phyloP scores from a whole-genome alignment of 192 early-diverging fungal species.

The Entomortierella chlamydospora region DNA sequence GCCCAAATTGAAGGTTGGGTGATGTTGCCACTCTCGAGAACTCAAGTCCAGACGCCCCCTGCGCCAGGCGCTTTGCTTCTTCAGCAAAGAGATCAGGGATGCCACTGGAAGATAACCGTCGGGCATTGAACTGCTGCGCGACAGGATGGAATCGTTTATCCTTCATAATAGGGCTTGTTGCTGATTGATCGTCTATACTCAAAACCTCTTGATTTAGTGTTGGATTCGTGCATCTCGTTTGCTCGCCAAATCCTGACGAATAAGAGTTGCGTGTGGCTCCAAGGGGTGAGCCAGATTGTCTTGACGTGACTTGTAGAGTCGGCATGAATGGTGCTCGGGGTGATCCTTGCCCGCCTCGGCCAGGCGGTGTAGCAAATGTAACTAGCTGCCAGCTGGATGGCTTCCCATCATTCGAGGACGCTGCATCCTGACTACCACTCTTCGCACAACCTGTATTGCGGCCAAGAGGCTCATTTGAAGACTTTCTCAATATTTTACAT shows the following conservation, averaged over 20 bases:
- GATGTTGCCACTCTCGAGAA: slow-evolving; percentile 20
- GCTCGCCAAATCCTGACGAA: slow-evolving; percentile 12
- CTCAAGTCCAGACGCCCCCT: slow-evolving; percentile 16
- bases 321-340: slow-evolving; percentile 33
- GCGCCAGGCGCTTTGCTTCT: slow-evolving; percentile 11
- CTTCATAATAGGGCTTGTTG: slow-evolving; percentile 1
- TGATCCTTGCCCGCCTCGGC: slow-evolving; percentile 28
- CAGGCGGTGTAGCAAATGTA: slow-evolving; percentile 39
- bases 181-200: not conserved
- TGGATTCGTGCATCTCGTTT: not conserved
- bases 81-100: slow-evolving; percentile 30
- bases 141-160: slow-evolving; percentile 18
- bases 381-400: slow-evolving; percentile 50
- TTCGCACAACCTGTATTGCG: not conserved
- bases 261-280: not conserved
- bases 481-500: slow-evolving; percentile 18
- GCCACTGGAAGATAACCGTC: slow-evolving; percentile 42
- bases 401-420: slow-evolving; percentile 46
- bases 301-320: slow-evolving; percentile 6
- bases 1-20: slow-evolving; percentile 10
- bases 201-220: not conserved
- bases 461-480: slow-evolving; percentile 16
- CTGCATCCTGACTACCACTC: slow-evolving; percentile 23
- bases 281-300: slow-evolving; percentile 10
- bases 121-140: slow-evolving; percentile 19